Evolutionary conservation across 2,329 filamentous ascomycete species (phyloP).

Genomic region (Calonectria leucothoes): DNA sequence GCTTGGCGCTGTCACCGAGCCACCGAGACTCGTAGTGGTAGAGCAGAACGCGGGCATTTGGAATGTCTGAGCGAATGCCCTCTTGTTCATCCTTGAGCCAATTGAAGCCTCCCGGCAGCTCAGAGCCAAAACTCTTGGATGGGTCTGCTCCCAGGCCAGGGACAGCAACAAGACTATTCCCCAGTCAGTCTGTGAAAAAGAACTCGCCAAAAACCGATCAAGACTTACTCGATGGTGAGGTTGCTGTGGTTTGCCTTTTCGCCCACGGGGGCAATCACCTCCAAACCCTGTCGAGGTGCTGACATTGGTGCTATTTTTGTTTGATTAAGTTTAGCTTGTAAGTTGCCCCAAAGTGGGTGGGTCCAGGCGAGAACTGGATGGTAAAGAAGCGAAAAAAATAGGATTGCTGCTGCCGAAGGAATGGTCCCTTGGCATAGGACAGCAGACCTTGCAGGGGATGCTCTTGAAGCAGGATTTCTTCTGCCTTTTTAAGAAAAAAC

Average conservation of each 20-base stretch:
- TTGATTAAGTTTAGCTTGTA: neutral
- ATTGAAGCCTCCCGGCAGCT: slow-evolving; percentile 20
- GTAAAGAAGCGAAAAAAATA: neutral
- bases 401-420: neutral
- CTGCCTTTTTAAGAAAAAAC: neutral
- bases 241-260: slow-evolving; percentile 1
- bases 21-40: slow-evolving; percentile 21
- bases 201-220: neutral
- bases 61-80: slow-evolving; percentile 18
- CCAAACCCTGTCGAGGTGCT: slow-evolving; percentile 7
- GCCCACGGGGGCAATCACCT: slow-evolving; percentile 1
- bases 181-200: neutral
- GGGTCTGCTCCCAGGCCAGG: slow-evolving; percentile 18
- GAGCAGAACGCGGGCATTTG: slow-evolving; percentile 10
- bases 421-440: neutral
- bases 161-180: slow-evolving; percentile 4
- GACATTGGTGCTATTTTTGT: neutral
- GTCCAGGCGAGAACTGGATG: neutral
- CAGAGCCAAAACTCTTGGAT: slow-evolving; percentile 22
- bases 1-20: slow-evolving; percentile 18
- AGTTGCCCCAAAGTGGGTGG: neutral
- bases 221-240: slow-evolving; percentile 13
- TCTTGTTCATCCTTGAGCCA: slow-evolving; percentile 19
- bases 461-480: neutral
- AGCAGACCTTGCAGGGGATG: neutral